These are phyloP conservation scores for Drechmeria coniospora DNA, from an alignment of 2,329 filamentous ascomycete genomes.

Conservation along the genomic window DNA sequence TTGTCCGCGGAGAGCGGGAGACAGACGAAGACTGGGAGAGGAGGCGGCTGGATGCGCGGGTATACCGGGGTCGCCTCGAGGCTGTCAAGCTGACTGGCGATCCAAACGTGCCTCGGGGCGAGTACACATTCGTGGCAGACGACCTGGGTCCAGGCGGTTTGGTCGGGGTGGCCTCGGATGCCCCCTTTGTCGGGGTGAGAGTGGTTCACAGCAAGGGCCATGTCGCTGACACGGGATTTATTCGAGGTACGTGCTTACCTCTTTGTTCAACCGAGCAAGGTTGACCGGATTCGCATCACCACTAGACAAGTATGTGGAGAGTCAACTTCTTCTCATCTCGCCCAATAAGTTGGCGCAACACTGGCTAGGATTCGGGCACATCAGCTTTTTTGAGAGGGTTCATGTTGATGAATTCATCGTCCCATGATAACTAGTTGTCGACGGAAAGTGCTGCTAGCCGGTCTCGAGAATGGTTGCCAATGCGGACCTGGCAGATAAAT, in stretches of 20 bases:
- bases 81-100: conserved; percentile 89
- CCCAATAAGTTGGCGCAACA: conserved; percentile 66
- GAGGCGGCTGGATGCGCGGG: conserved; percentile 28
- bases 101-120: conserved; percentile 73
- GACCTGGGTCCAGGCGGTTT: conserved; percentile 58
- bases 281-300: not conserved
- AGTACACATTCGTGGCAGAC: conserved; percentile 65
- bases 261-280: not conserved
- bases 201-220: conserved; percentile 65
- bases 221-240: conserved; percentile 58
- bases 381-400: conserved; percentile 46
- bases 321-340: conserved; percentile 64
- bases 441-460: too few relatives aligned
- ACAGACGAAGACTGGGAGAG: conserved; percentile 27
- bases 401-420: conserved; percentile 37
- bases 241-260: conserved; percentile 41
- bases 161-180: conserved; percentile 46
- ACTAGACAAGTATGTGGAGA: conserved; percentile 57
- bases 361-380: conserved; percentile 52
- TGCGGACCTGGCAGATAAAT: too few relatives aligned
- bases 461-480: too few relatives aligned
- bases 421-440: conserved; percentile 10
- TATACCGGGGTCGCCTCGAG: conserved; percentile 54
- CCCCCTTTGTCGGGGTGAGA: conserved; percentile 56
- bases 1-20: conserved; percentile 26